phyloP scores from a whole-genome alignment of 805 yeast species.

The Candida rishiriensis region DNA sequence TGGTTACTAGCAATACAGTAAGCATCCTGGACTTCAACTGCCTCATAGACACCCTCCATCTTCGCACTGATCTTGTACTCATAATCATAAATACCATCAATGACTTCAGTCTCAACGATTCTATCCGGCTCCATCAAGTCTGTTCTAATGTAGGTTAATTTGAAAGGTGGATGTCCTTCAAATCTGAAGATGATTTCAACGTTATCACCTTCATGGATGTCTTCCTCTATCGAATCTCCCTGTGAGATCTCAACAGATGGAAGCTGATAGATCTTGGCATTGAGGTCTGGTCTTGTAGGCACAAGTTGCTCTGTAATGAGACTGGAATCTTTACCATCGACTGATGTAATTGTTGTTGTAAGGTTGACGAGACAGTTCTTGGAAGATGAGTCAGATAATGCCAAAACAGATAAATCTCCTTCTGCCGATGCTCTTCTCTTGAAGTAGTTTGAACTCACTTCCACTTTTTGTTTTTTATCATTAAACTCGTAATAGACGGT shows the following conservation, averaged over 20 bases:
- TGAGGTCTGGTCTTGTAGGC: conserved; percentile 24
- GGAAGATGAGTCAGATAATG: conserved; percentile 69
- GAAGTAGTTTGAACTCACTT: conserved; percentile 34
- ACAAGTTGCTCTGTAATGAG: background rate
- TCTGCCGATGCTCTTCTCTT: conserved; percentile 75
- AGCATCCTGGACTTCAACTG: conserved; percentile 82
- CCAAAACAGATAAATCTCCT: conserved; percentile 65
- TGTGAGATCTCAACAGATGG: conserved; percentile 80
- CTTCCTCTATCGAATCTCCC: conserved; percentile 71
- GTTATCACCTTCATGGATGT: conserved; percentile 92
- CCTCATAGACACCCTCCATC: conserved; percentile 91
- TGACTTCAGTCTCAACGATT: conserved; percentile 48
- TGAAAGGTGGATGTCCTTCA: conserved; percentile 87
- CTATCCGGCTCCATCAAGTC: conserved; percentile 30
- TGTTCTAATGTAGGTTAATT: conserved; percentile 77
- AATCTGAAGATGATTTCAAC: conserved; percentile 82
- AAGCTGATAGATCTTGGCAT: conserved; percentile 38
- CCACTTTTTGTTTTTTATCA: conserved; percentile 52
- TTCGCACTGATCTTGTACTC: conserved; percentile 73
- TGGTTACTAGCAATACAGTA: conserved; percentile 51
- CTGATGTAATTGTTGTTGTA: conserved; percentile 25
- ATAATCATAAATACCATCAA: conserved; percentile 65
- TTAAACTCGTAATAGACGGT: conserved; percentile 71
- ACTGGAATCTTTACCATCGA: conserved; percentile 16
- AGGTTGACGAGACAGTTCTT: conserved; percentile 67